Evolutionary conservation across 1,284 basidiomycete species (phyloP), one percentile per base, ranked within the genome.

Genomic region (Naganishia albida): DNA sequence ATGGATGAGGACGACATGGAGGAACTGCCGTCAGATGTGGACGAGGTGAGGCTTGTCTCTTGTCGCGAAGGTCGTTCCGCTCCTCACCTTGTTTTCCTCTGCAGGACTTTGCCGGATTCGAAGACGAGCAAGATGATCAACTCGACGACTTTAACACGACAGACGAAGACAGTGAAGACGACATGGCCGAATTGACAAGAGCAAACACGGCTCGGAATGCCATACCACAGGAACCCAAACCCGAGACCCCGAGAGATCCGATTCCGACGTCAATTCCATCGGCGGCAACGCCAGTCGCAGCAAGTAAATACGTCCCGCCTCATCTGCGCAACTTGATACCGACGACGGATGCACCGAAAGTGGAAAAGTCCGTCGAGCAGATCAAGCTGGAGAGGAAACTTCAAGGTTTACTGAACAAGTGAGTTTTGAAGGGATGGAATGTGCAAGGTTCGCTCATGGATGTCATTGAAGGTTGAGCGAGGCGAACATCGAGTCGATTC

Each of bases 341-440:
- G 16, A 68, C 69, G 18, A 68, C 72, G 34, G 59, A 72, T 44
- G 62, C 39, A 40, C 28, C 48, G 74, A 73, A 65, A 46, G 80
- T 72, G 63, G 76, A 74, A 65, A 80, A 76, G 62, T 84, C 80
- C 0, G 86, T 88, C 69, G 82, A 81, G 42, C 78, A 84, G 49
- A 67, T 82, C 10, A 91, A 90, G 76, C 82, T 97, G 25, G 86
- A 83, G 7, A 85, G 88, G 60, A 90, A 90, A 71, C 80, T 92
- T 15, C 93, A 96, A 77, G 93, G 94, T 75, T 80, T 92, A 10
- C 83, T 97, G 55, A 97, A 97, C 77, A 85, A 90, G 87, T 91
- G 73, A 65, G 81, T 71, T 15, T 28, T 23, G 42, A 28, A 64
- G 16, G 59, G 20, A 46, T 64, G 34, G 67, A 52, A 39, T 43